phyloP scores from a whole-genome alignment of 805 yeast species.

The Saccharomyces paradoxus region DNA sequence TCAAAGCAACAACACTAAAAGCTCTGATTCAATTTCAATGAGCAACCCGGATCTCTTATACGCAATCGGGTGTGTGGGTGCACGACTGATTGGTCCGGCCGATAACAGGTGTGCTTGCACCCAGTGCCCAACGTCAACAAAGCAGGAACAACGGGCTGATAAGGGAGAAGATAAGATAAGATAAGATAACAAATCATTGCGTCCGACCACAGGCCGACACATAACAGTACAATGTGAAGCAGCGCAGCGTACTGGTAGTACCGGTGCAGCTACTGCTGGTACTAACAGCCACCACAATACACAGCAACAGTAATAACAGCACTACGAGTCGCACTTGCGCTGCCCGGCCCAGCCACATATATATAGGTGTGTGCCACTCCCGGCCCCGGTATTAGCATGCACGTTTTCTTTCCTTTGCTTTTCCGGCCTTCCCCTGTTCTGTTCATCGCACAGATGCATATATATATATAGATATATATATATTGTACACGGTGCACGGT shows the following conservation, averaged over 20 bases:
- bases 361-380: not conserved
- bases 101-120: not conserved
- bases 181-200: not conserved
- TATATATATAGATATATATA: not conserved
- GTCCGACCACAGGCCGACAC: not conserved
- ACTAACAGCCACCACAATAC: not conserved
- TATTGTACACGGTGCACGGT: not conserved
- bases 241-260: not conserved
- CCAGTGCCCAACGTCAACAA: not conserved
- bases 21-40: no score
- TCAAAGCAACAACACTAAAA: no score
- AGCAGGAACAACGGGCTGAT: not conserved
- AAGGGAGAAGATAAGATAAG: not conserved
- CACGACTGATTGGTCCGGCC: not conserved
- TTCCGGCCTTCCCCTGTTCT: not conserved
- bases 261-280: not conserved
- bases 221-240: not conserved
- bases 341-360: not conserved
- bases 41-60: not conserved
- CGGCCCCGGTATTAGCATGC: not conserved
- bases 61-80: not conserved
- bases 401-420: not conserved
- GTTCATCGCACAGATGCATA: not conserved
- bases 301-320: not conserved
- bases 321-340: not conserved